Conservation (phyloP, 345 rosid genomes). For the Brassica carinata region DNA sequence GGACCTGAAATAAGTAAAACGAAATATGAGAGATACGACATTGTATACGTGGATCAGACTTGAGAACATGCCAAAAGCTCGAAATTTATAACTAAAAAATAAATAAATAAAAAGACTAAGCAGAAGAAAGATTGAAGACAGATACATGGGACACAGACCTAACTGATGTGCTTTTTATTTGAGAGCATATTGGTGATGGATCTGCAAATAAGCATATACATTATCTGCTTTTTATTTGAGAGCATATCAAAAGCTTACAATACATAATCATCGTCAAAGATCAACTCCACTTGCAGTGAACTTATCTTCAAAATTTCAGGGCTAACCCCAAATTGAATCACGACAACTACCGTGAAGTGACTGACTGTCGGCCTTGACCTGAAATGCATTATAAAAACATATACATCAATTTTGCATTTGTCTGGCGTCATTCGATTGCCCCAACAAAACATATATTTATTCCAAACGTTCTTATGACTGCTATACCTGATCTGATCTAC, state of each 20-base stretch:
- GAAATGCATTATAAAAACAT: not conserved
- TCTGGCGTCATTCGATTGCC: not conserved
- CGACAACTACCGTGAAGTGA: not conserved
- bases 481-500: not conserved
- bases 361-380: too few relatives aligned
- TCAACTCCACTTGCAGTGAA: not conserved
- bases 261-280: not conserved
- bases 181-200: not conserved
- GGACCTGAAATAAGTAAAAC: not conserved
- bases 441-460: not conserved
- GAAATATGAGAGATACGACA: not conserved
- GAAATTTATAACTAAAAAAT: not conserved
- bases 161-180: not conserved
- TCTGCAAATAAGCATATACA: not conserved
- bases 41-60: not conserved
- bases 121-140: not conserved
- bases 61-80: not conserved
- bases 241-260: not conserved
- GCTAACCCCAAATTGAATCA: not conserved
- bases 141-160: not conserved
- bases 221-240: not conserved
- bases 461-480: not conserved
- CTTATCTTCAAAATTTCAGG: not conserved
- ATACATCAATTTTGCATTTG: not conserved
- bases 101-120: not conserved